These are phyloP conservation scores for Kitagawia praeruptora DNA, from an alignment of 129 eudicot species.

Conservation along the genomic window DNA sequence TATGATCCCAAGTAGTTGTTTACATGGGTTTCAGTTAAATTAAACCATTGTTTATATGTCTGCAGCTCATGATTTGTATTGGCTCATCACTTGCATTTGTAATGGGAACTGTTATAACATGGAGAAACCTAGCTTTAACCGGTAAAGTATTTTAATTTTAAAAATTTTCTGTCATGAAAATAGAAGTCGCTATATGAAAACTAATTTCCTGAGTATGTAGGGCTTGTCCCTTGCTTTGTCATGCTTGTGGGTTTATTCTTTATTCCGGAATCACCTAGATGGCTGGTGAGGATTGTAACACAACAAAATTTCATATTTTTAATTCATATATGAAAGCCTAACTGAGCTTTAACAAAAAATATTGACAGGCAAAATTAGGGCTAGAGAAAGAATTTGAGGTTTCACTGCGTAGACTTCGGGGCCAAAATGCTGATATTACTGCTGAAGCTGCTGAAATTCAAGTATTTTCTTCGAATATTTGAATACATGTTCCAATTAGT, in stretches of 20 bases:
- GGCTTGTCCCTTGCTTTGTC: conserved; percentile 52
- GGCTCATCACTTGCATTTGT: conserved; percentile 57
- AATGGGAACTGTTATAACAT: conserved; percentile 56
- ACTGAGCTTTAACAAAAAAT: neutral
- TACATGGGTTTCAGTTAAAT: neutral
- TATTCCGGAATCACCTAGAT: conserved; percentile 91
- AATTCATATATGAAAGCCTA: neutral
- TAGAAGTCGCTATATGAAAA: neutral
- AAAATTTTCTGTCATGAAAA: neutral
- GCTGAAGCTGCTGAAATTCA: conserved; percentile 65
- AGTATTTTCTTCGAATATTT: conserved; percentile 22
- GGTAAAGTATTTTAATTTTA: conserved; percentile 24
- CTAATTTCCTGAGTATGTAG: conserved; percentile 21
- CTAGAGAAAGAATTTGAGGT: conserved; percentile 39
- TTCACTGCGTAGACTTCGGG: conserved; percentile 59
- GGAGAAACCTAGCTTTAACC: conserved; percentile 62
- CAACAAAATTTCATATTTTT: neutral
- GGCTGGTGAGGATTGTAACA: conserved; percentile 52
- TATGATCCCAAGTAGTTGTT: neutral
- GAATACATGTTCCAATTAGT: neutral
- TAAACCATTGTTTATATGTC: neutral
- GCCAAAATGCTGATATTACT: conserved; percentile 53
- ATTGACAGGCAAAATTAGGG: conserved; percentile 66
- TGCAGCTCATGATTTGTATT: conserved; percentile 61
- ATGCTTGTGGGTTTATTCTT: conserved; percentile 61